A percentile compares a stretch with the other conserved stretches of the same genome.
Conservation (phyloP, 768 basidiomycete genomes). For the Amanita phalloides region DNA sequence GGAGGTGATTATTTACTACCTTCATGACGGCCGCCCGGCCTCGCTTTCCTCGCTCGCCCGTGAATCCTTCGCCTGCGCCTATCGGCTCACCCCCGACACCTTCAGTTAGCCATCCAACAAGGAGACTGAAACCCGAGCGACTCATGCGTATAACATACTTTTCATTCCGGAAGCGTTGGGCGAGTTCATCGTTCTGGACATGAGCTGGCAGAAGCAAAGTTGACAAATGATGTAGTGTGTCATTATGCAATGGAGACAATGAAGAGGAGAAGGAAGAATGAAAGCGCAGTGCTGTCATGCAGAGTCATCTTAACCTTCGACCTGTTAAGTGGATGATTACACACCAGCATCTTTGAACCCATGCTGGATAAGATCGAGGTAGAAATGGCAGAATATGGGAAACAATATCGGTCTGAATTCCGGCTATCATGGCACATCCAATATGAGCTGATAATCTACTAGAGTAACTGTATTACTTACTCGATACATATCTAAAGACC, state of each 20-base stretch:
- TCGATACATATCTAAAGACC: constrained; percentile 85
- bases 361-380: constrained; percentile 85
- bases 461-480: constrained; percentile 29
- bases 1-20: constrained; percentile 89
- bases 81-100: constrained; percentile 79
- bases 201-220: constrained; percentile 76
- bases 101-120: constrained; percentile 95
- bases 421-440: constrained; percentile 38
- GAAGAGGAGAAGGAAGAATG: constrained; percentile 60
- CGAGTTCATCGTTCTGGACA: constrained; percentile 72
- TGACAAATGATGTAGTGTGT: constrained; percentile 67
- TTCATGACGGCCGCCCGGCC: constrained; percentile 86
- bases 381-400: constrained; percentile 96
- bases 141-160: constrained; percentile 89
- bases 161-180: constrained; percentile 79
- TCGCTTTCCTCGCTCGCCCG: constrained; percentile 72
- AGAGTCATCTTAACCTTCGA: constrained; percentile 3
- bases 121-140: constrained; percentile 80
- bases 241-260: constrained; percentile 52
- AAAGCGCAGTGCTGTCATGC: constrained; percentile 56
- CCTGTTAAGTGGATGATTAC: constrained; percentile 14
- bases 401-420: constrained; percentile 91
- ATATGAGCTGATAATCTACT: background rate
- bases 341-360: constrained; percentile 86
- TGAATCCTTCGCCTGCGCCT: constrained; percentile 70